Percentiles rank a stretch among this genome's conserved stretches.
Conservation (phyloP, 2,329 filamentous ascomycete species). For the Talaromyces sp. region DNA sequence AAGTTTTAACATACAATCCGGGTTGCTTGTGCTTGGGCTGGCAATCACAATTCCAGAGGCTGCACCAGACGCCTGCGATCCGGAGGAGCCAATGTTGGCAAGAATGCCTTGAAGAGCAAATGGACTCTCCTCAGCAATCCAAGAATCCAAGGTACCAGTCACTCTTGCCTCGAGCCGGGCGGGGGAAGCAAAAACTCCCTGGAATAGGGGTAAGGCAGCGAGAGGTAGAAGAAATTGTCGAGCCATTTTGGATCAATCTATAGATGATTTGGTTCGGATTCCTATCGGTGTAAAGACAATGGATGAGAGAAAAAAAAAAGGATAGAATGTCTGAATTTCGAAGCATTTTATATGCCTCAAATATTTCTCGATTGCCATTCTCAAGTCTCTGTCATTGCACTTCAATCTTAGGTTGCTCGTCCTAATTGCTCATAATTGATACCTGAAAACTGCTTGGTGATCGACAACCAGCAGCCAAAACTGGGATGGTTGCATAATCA, state of each 20-base stretch:
- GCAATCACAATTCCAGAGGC: constrained; percentile 55
- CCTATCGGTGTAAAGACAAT: background rate
- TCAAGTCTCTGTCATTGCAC: background rate
- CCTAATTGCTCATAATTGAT: background rate
- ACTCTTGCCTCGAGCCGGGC: background rate
- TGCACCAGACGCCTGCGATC: constrained; percentile 51
- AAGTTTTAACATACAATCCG: constrained; percentile 50
- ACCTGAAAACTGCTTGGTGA: background rate
- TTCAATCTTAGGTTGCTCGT: background rate
- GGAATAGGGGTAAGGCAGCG: background rate
- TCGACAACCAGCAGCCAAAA: background rate
- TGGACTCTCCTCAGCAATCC: constrained; percentile 38
- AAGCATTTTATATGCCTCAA: background rate
- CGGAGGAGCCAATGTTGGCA: constrained; percentile 57
- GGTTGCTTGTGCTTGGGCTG: constrained; percentile 56
- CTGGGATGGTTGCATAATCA: background rate
- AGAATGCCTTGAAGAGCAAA: constrained; percentile 55
- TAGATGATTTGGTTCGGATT: background rate
- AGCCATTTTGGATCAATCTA: background rate
- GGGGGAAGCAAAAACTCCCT: background rate
- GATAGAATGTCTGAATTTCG: background rate
- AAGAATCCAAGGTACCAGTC: background rate
- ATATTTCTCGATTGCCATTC: background rate
- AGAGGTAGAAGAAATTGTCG: background rate
- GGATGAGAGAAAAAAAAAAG: background rate